phyloP scores from a whole-genome alignment of 2,329 filamentous ascomycete species.

The Pseudohalonectria lignicola region DNA sequence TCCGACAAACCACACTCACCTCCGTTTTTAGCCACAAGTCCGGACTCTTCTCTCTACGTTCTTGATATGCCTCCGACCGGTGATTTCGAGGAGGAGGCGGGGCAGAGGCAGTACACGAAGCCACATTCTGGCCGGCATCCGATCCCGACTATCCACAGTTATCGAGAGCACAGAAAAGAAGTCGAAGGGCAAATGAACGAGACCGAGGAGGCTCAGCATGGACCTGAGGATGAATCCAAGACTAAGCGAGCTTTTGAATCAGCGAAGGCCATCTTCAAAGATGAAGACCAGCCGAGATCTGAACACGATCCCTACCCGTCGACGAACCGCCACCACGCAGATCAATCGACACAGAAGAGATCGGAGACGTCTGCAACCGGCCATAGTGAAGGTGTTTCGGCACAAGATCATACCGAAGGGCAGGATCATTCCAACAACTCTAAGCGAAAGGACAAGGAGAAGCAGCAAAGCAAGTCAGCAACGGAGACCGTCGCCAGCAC shows the following conservation, averaged over 20 bases:
- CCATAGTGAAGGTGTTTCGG: constrained; percentile 9
- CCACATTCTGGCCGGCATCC: constrained; percentile 3
- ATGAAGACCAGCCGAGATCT: constrained; percentile 16
- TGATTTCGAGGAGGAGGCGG: constrained; percentile 2
- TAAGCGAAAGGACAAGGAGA: constrained; percentile 7
- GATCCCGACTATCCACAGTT: constrained; percentile 4
- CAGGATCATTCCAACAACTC: not conserved
- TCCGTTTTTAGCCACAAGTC: no score
- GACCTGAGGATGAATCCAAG: constrained; percentile 21
- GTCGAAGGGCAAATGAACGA: constrained; percentile 1
- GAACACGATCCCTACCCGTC: constrained; percentile 23
- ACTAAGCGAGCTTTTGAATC: constrained; percentile 21
- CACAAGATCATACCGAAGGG: constrained; percentile 1
- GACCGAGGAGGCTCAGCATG: constrained; percentile 14
- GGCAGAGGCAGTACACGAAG: constrained; percentile 1
- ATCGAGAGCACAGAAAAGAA: constrained; percentile 5
- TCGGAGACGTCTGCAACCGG: not conserved
- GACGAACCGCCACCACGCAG: constrained; percentile 19
- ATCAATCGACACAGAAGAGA: constrained; percentile 4
- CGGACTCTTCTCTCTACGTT: no score
- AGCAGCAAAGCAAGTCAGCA: constrained; percentile 16
- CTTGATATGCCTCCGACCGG: no score
- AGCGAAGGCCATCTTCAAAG: constrained; percentile 22
- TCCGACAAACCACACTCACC: no score
- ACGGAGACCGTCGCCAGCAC: constrained; percentile 24